Evolutionary conservation across 768 basidiomycete species (phyloP), one percentile per base, ranked within the genome.

Genomic region (Pisolithus sp.): DNA sequence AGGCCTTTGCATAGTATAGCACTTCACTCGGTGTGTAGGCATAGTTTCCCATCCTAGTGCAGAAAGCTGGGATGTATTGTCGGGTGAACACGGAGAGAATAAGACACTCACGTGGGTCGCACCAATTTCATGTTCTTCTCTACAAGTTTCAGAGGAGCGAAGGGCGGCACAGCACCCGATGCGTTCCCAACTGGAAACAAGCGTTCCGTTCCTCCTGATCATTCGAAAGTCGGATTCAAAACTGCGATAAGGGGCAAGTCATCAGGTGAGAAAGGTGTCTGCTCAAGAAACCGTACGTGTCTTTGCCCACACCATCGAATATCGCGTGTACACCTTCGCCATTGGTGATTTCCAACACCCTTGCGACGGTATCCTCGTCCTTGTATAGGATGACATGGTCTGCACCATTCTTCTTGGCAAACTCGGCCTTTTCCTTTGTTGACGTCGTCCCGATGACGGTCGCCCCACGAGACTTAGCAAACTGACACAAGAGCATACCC

Each of bases 241-340:
- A 5, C 86, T 89, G 57, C 13, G 7, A 23, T 38, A 49, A 51
- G 15, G 21, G 40, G 59, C 48, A 31, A 42, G 17, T n/a, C n/a
- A 38, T 53, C 55, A 44, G 52, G 42, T 23, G 53, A 44, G 8
- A 15, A 26, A 47, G 41, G 23, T 1, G 9, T 30, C 26, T 9
- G 28, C 5, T 52, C 69, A 13, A 31, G 13, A 31, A 36, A 20
- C 2, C 31, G 12, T 36, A 94, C 80, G 93, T 97, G 65, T 92
- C 89, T 73, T 89, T 94, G 2, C 95, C 95, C n/a, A 99, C 92
- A 26, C 95, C 95, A 61, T 99, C 95, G 61, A 86, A 95, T 21
- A 92, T 79, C 15, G 82, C 94, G 55, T 95, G 80, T 5, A 93
- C 89, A 15, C 91, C 89, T 57, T 83, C 76, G 7, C 88, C 89